These are phyloP conservation scores for Diaporthe destruens DNA, from an alignment of 2,329 filamentous ascomycete species.

Conservation along the genomic window DNA sequence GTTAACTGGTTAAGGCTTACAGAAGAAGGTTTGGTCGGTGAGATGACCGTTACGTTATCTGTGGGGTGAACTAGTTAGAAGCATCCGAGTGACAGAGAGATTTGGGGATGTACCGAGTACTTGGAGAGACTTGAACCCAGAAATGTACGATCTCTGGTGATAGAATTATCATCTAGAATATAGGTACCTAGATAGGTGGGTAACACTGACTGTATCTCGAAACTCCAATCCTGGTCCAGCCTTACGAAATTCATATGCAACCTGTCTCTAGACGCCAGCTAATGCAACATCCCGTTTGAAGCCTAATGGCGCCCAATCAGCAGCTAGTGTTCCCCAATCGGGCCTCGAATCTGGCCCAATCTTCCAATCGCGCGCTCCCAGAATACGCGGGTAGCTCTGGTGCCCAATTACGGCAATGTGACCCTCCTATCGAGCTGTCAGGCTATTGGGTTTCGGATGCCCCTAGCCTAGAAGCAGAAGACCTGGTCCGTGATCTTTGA, in stretches of 20 bases:
- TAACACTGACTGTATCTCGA: not conserved
- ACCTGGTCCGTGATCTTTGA: slow-evolving; percentile 67
- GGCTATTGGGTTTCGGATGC: not conserved
- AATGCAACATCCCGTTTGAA: slow-evolving; percentile 6
- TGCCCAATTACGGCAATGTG: not conserved
- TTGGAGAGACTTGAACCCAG: too few relatives aligned
- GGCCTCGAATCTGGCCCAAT: not conserved
- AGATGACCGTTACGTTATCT: not conserved
- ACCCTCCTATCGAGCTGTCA: not conserved
- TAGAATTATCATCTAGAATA: not conserved
- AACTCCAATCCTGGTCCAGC: slow-evolving; percentile 9
- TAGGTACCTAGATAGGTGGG: not conserved
- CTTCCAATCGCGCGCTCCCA: not conserved
- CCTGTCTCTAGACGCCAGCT: slow-evolving; percentile 18
- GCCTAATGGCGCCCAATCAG: not conserved
- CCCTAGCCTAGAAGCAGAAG: slow-evolving; percentile 61
- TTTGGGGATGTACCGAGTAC: not conserved
- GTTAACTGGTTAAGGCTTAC: not conserved
- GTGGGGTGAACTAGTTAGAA: not conserved
- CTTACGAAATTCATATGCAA: not conserved
- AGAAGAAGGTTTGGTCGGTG: not conserved
- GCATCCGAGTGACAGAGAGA: not conserved
- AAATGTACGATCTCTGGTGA: too few relatives aligned
- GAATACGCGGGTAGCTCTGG: not conserved
- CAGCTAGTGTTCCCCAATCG: not conserved